These are phyloP conservation scores for Eucalyptus paniculata DNA, from an alignment of 345 rosid species.

Conservation along the genomic window DNA sequence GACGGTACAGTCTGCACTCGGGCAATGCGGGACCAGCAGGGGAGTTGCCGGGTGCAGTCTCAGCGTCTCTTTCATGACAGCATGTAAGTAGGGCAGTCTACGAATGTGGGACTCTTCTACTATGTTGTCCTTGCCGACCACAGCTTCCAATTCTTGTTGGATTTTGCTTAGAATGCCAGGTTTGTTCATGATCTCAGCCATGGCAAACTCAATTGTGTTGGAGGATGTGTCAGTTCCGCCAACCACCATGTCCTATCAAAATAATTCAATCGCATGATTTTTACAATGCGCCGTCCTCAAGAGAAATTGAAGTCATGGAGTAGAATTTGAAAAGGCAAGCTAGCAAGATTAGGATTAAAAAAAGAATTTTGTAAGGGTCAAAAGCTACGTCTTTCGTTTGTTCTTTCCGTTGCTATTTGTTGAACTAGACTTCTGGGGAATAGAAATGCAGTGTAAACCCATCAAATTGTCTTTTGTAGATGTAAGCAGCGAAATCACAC, in stretches of 20 bases:
- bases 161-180: slow-evolving; percentile 23
- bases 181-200: slow-evolving; percentile 42
- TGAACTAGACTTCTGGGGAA: not conserved
- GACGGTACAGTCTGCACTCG: slow-evolving; percentile 6
- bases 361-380: not conserved
- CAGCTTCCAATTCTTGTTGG: slow-evolving; percentile 32
- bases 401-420: not conserved
- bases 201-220: slow-evolving; percentile 30
- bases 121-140: slow-evolving; percentile 24
- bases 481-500: not conserved
- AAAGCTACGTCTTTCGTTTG: not conserved
- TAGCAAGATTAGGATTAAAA: not conserved
- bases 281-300: not conserved
- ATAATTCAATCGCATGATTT: not conserved
- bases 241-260: slow-evolving; percentile 40
- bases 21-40: slow-evolving; percentile 41
- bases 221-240: slow-evolving; percentile 50
- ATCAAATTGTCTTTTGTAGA: not conserved
- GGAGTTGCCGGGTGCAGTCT: slow-evolving; percentile 45
- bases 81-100: slow-evolving; percentile 21
- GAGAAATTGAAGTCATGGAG: not conserved
- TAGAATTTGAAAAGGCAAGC: not conserved
- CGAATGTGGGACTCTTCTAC: slow-evolving; percentile 39
- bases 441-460: not conserved
- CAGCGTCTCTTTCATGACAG: slow-evolving; percentile 39